These are phyloP conservation scores for Nepenthes alata DNA, from an alignment of 179 eudicot species.

Conservation along the genomic window DNA sequence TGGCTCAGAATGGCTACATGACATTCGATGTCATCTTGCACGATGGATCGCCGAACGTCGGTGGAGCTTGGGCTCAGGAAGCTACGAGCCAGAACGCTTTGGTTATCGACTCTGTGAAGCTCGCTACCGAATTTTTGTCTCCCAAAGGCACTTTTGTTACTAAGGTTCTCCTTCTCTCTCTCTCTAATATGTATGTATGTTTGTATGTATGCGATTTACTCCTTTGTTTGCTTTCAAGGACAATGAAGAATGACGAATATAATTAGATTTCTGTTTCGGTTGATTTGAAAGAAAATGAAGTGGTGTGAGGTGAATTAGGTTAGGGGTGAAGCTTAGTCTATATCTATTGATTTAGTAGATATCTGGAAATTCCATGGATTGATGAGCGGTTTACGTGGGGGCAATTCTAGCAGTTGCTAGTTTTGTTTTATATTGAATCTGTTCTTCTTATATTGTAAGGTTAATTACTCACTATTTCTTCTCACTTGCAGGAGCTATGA, in stretches of 20 bases:
- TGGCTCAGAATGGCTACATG: conserved; percentile 42
- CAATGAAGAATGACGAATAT: no score
- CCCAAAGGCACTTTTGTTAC: conserved; percentile 83
- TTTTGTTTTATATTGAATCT: no score
- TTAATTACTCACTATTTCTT: no score
- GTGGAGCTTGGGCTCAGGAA: conserved; percentile 96
- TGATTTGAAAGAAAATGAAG: neutral
- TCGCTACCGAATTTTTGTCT: conserved; percentile 71
- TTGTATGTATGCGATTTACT: no score
- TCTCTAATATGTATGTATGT: no score
- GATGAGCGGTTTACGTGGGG: neutral
- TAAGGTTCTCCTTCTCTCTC: conserved; percentile 23
- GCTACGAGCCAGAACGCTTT: conserved; percentile 81
- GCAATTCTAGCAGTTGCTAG: no score
- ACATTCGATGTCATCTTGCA: conserved; percentile 74
- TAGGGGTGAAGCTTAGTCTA: neutral
- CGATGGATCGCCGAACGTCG: conserved; percentile 91
- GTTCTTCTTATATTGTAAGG: no score
- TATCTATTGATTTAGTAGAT: no score
- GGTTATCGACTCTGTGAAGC: conserved; percentile 80
- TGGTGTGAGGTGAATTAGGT: neutral
- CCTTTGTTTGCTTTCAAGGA: no score
- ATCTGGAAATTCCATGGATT: no score
- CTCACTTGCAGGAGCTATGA: no score
- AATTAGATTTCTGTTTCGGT: neutral